A percentile compares a stretch with the other conserved stretches of the same genome.
These are phyloP conservation scores for Gossypium arboreum DNA, from an alignment of 345 rosid genomes.

Conservation along the genomic window DNA sequence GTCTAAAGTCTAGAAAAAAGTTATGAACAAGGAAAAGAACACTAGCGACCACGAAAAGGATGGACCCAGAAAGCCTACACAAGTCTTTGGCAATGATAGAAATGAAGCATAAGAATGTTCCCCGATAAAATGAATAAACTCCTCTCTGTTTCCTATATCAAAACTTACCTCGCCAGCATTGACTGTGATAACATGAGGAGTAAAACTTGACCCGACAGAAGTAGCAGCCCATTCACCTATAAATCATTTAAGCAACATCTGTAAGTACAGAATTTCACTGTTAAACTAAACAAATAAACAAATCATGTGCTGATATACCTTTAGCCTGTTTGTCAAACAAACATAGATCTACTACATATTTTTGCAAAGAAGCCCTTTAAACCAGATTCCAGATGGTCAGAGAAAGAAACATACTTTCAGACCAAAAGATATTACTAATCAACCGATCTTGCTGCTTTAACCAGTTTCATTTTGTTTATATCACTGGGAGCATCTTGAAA, in stretches of 20 bases:
- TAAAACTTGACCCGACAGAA: slow-evolving; percentile 65
- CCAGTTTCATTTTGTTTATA: slow-evolving; percentile 13
- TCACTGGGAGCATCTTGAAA: slow-evolving; percentile 14
- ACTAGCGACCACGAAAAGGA: background rate
- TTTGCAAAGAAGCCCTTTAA: background rate
- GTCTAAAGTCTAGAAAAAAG: background rate
- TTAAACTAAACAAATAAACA: slow-evolving; percentile 1
- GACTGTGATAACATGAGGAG: slow-evolving; percentile 77
- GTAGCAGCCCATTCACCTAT: slow-evolving; percentile 48
- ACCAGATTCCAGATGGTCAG: background rate
- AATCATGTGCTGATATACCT: background rate
- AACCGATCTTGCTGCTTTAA: slow-evolving; percentile 5
- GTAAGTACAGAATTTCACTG: slow-evolving; percentile 13
- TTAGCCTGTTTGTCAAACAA: background rate
- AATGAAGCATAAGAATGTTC: background rate
- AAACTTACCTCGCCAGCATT: slow-evolving; percentile 73
- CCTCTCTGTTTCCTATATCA: no score
- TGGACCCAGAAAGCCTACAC: background rate
- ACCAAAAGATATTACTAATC: background rate
- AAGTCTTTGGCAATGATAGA: background rate
- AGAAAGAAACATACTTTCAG: no score
- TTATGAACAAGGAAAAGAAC: background rate
- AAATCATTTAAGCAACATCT: slow-evolving; percentile 20
- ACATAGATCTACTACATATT: background rate
- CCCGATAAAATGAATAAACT: background rate